Conservation (phyloP, 306 rosid genomes). For the Psophocarpus tetragonolobus region DNA sequence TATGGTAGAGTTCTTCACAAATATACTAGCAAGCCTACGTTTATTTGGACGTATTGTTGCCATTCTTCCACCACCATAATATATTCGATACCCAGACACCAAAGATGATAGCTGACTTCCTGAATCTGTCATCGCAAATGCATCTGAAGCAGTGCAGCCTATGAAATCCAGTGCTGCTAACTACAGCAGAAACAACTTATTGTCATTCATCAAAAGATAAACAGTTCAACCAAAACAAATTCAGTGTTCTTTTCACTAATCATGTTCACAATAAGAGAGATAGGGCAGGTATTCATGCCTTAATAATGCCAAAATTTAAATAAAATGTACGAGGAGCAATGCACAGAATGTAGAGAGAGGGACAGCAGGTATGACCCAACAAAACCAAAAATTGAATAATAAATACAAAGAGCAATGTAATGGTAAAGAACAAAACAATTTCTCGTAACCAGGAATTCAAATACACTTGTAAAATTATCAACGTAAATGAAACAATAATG, state of each 20-base stretch:
- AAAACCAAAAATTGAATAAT: not conserved
- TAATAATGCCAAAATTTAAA: not conserved
- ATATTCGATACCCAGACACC: constrained; percentile 85
- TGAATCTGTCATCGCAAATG: constrained; percentile 98
- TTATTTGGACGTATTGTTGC: constrained; percentile 97
- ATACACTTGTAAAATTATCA: not conserved
- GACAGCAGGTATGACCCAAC: not conserved
- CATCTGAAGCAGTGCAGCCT: constrained; percentile 91
- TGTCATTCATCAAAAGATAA: constrained; percentile 32
- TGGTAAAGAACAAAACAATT: not conserved
- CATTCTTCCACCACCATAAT: constrained; percentile 89
- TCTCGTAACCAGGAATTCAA: not conserved
- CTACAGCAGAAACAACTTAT: constrained; percentile 42
- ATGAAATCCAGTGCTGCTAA: constrained; percentile 96
- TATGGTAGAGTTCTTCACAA: constrained; percentile 71
- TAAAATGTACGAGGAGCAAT: not conserved
- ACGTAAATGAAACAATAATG: constrained; percentile 19
- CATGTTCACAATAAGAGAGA: not conserved
- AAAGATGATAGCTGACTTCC: constrained; percentile 96
- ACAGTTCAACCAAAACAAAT: constrained; percentile 22
- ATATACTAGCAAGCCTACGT: constrained; percentile 83
- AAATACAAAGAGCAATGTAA: not conserved
- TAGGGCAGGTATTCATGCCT: not conserved
- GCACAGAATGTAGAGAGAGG: not conserved
- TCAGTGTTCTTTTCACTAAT: not conserved